Conservation (phyloP, 2,329 filamentous ascomycete genomes). For the Gnomoniopsis smithogilvyi region DNA sequence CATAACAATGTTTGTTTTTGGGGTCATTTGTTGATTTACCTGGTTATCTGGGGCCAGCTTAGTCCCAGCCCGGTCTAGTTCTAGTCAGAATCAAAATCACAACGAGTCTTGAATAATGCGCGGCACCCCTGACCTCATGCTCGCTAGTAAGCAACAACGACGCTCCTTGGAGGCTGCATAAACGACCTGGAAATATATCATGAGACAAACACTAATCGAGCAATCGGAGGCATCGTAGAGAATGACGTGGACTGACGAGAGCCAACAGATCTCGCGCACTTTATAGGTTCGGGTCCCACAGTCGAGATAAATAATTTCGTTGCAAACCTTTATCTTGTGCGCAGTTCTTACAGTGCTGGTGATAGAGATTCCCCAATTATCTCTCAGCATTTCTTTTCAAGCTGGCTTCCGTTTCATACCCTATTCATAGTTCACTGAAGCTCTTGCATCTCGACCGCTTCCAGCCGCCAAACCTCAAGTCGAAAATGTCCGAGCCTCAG, state of each 20-base stretch:
- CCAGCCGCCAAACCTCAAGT: background rate
- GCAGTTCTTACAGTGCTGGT: background rate
- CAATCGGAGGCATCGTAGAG: background rate
- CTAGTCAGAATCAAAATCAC: background rate
- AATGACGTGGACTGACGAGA: constrained; percentile 8
- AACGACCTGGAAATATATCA: background rate
- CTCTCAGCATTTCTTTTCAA: background rate
- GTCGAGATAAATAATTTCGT: too few relatives aligned
- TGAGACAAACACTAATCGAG: background rate
- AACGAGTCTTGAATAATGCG: background rate
- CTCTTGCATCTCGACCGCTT: background rate
- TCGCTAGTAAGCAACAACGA: constrained; percentile 5
- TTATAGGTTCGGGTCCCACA: background rate
- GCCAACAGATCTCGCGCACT: constrained; percentile 1
- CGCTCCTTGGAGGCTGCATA: constrained; percentile 9
- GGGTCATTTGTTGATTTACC: background rate
- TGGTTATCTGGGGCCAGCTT: background rate
- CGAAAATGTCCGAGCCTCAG: background rate
- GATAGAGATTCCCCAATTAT: background rate
- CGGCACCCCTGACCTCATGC: constrained; percentile 6
- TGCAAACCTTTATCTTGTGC: background rate
- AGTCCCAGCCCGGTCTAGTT: background rate
- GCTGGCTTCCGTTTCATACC: background rate
- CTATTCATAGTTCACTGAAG: background rate
- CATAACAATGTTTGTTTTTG: background rate